These are phyloP conservation scores for Artemisia argyi DNA, from an alignment of 129 eudicot genomes.

Conservation along the genomic window DNA sequence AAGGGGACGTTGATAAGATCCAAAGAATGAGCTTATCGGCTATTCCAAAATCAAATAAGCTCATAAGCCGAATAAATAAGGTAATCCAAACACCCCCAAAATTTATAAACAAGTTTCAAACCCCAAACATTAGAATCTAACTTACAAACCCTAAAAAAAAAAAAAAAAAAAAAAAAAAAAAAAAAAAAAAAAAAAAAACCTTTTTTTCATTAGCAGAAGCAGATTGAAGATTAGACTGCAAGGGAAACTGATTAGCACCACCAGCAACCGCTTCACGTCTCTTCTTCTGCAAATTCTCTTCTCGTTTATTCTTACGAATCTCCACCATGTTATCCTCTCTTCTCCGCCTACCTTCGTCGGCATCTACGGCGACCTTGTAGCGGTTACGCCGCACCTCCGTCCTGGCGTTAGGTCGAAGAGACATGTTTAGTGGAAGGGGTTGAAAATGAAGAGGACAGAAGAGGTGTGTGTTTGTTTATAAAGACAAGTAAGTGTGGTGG, in stretches of 20 bases:
- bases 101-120: too few relatives aligned
- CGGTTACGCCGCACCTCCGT: constrained; percentile 71
- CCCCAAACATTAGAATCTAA: too few relatives aligned
- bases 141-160: too few relatives aligned
- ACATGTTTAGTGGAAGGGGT: constrained; percentile 33
- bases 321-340: constrained; percentile 92
- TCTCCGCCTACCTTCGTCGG: constrained; percentile 86
- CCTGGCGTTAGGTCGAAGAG: constrained; percentile 71
- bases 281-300: constrained; percentile 80
- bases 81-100: too few relatives aligned
- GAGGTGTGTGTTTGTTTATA: constrained; percentile 10
- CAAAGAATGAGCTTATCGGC: too few relatives aligned
- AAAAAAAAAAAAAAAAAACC: constrained; percentile 19
- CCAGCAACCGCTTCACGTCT: constrained; percentile 69
- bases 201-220: constrained; percentile 54
- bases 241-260: constrained; percentile 35
- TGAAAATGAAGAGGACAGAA: neutral
- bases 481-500: constrained; percentile 13
- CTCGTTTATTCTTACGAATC: constrained; percentile 81
- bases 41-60: too few relatives aligned
- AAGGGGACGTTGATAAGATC: too few relatives aligned
- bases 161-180: too few relatives aligned
- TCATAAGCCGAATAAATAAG: too few relatives aligned
- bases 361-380: constrained; percentile 86
- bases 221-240: constrained; percentile 34